Evolutionary conservation across 129 eudicot species (phyloP), one percentile per base, ranked within the genome.

Genomic region (Arctium minus): DNA sequence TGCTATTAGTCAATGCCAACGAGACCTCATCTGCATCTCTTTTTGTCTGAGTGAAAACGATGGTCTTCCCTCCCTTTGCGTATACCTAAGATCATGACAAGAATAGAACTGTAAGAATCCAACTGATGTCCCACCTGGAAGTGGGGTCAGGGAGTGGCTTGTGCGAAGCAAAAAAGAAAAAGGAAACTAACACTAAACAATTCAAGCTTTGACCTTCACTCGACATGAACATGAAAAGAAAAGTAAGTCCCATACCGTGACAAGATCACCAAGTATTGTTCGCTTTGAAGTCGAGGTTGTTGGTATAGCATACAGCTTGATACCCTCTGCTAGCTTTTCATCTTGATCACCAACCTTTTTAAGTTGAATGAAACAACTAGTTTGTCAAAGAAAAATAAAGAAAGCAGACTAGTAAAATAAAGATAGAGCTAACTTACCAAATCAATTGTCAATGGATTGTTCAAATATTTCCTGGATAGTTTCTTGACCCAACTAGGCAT

Each of bases 1-100:
- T 96, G 85, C 92, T 96, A 79, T 76, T 93, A 22, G 99, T 80
- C 79, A 96, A 85, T 53, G 89, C 91, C 78, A 93, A 13, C 53
- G 99, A 96, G 83, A 96, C 99, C 84, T 96, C 99, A 82, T 96
- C 99, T 12, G 99, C 99, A 81, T 96, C 99, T 82, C 98, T 85
- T 85, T 96, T 96, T 33, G 99, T 96, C 81, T 92, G 98, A 42
- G 99, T 96, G 83, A 96, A 96, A 15, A 96, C 93, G 83, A 96
- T 96, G 30, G 99, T 88, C 88, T 96, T 96, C 72, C 99, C 99
- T 35, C 99, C 99, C 90, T 90, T 96, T 10, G 99, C 99, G 81
- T 96, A 96, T 39, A 96, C 99, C 99, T 96, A 88, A 35, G 77
- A 80, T 33, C 62, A 72, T 65, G 31, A 86, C 67, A 72, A 39